phyloP scores from a whole-genome alignment of 2,329 filamentous ascomycete species.

The Ceratocystiopsis sp. region DNA sequence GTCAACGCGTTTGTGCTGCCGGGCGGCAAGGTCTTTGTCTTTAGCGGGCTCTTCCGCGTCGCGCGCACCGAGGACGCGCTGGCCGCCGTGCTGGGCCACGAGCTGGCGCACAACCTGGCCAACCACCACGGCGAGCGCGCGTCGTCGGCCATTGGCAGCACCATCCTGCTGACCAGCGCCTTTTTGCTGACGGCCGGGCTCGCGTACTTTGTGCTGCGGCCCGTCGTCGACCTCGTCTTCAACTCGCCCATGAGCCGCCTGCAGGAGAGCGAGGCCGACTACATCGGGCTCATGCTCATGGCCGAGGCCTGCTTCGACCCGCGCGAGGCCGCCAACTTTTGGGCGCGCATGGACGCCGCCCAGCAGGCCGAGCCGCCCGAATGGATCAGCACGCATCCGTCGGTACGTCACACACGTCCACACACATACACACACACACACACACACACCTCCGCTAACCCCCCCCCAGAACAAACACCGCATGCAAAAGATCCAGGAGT shows the following conservation, averaged over 20 bases:
- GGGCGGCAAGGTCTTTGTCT: constrained; percentile 66
- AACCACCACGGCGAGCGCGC: constrained; percentile 49
- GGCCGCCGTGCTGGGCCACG: constrained; percentile 61
- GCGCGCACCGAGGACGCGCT: constrained; percentile 51
- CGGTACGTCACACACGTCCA: too few species aligned
- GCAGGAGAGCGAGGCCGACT: constrained; percentile 65
- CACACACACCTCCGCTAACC: not conserved
- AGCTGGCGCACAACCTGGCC: constrained; percentile 62
- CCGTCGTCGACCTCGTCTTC: constrained; percentile 46
- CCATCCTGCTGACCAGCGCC: constrained; percentile 31
- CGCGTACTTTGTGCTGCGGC: constrained; percentile 22
- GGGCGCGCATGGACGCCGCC: constrained; percentile 45
- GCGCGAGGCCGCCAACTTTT: constrained; percentile 46
- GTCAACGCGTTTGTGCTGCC: constrained; percentile 66
- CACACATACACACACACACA: too few species aligned
- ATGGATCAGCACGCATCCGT: constrained; percentile 62
- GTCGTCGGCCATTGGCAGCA: constrained; percentile 33
- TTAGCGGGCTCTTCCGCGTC: constrained; percentile 53
- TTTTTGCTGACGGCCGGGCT: constrained; percentile 31
- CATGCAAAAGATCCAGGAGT: constrained; percentile 47
- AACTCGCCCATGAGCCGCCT: constrained; percentile 48
- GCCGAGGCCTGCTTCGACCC: constrained; percentile 64
- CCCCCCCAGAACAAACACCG: constrained; percentile 36
- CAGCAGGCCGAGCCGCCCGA: constrained; percentile 40
- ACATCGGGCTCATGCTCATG: constrained; percentile 72